These are phyloP conservation scores for Opeltia flavorubescens DNA, from an alignment of 495 filamentous ascomycete species.

Conservation along the genomic window DNA sequence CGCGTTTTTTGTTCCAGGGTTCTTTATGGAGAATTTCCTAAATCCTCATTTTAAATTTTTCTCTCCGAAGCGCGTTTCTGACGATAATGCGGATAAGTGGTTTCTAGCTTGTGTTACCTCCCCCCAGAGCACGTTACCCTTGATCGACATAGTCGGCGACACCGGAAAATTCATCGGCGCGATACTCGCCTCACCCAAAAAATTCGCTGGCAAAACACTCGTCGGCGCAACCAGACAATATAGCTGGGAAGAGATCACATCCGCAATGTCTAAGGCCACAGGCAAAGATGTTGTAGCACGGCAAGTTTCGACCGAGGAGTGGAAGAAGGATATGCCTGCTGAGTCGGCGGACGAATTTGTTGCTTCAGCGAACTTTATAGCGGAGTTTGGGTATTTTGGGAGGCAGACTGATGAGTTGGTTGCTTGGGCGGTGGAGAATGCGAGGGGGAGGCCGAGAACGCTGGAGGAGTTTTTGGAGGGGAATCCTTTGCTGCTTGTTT, in stretches of 20 bases:
- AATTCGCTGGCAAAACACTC: conserved; percentile 33
- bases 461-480: conserved; percentile 32
- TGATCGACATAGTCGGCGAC: conserved; percentile 31
- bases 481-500: conserved; percentile 19
- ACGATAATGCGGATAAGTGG: conserved; percentile 24
- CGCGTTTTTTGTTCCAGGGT: conserved; percentile 13
- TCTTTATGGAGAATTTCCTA: conserved; percentile 15
- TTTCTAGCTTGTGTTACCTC: conserved; percentile 19
- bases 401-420: conserved; percentile 26
- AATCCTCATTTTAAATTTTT: conserved; percentile 17
- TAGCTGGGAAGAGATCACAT: conserved; percentile 24
- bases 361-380: conserved; percentile 22
- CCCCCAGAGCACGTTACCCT: conserved; percentile 23
- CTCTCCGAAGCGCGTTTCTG: conserved; percentile 13
- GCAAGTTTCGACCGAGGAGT: conserved; percentile 30
- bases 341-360: conserved; percentile 20
- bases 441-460: conserved; percentile 25
- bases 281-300: conserved; percentile 33
- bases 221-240: conserved; percentile 26
- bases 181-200: conserved; percentile 34
- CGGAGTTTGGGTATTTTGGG: conserved; percentile 36
- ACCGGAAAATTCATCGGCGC: conserved; percentile 38
- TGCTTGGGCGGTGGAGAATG: conserved; percentile 24
- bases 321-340: conserved; percentile 18
- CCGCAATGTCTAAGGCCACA: conserved; percentile 24